Conservation (phyloP, 2,329 filamentous ascomycete species). For the Calonectria fujianensis region DNA sequence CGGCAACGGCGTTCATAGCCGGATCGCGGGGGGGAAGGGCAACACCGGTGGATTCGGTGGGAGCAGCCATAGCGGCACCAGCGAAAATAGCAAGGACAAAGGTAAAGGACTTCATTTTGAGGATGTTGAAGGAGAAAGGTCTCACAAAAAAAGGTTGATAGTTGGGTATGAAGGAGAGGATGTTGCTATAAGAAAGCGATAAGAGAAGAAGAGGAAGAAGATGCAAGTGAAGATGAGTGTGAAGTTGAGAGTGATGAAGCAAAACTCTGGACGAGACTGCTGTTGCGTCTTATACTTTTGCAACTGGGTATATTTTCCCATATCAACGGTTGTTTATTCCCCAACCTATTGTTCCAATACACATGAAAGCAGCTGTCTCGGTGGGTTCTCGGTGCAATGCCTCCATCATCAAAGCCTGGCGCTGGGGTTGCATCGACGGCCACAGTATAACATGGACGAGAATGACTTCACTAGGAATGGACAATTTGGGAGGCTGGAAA, state of each 20-base stretch:
- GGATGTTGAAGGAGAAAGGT: conserved; percentile 2
- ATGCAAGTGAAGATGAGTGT: conserved; percentile 4
- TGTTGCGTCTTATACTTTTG: conserved; percentile 40
- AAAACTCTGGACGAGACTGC: not conserved
- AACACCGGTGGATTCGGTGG: not conserved
- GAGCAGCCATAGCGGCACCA: conserved; percentile 11
- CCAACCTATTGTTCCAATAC: not conserved
- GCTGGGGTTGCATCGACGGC: not conserved
- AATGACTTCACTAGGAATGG: conserved; percentile 23
- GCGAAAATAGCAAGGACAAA: conserved; percentile 33
- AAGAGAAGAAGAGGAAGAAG: not conserved
- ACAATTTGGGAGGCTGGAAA: not conserved
- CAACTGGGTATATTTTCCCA: conserved; percentile 3
- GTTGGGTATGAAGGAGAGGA: conserved; percentile 19
- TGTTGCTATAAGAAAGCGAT: conserved; percentile 10
- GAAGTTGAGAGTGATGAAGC: conserved; percentile 18
- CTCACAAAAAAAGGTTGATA: conserved; percentile 10
- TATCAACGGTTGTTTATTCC: not conserved
- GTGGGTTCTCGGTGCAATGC: conserved; percentile 40
- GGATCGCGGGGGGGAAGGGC: not conserved
- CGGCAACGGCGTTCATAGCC: conserved; percentile 11
- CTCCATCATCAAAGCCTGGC: not conserved
- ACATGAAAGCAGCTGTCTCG: conserved; percentile 37
- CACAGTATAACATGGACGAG: not conserved
- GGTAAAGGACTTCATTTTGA: conserved; percentile 44